Evolutionary conservation across 495 filamentous ascomycete species (phyloP), one percentile per base, ranked within the genome.

Genomic region (Penicillium alfredii): DNA sequence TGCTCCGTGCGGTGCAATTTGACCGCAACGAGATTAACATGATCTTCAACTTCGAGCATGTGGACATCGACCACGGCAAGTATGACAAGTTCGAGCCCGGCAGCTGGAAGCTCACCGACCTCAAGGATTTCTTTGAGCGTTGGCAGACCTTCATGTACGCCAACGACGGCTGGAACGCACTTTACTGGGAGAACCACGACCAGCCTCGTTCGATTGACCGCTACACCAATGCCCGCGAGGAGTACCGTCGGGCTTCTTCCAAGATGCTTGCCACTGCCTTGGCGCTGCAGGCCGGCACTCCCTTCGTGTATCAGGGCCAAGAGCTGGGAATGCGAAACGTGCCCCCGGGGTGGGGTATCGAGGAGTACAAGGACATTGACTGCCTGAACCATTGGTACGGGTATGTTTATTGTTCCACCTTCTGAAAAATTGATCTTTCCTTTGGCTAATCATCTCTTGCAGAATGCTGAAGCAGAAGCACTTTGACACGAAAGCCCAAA

Each of bases 281-380:
- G 47, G 64, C 66, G 3, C 51, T 80, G 15, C 56, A 82, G 40
- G 73, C 72, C 3, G 84, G 84, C 2, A 86, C 83, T 0, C 65
- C 82, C 1, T 88, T 83, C 51, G 49, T 87, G 4, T 87, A 84
- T 43, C 82, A 88, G 45, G 84, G 84, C 6, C 80, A 89, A 47
- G 84, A 89, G 44, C 58, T 88, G 10, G 84, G 81, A 1, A 86
- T 86, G 77, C 68, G 71, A 20, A 87, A 88, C 49, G 71, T 83
- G 15, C 81, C 84, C 0, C 41, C 49, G 3, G 46, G 63, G 11
- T 87, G 82, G 83, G 61, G 55, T 0, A 78, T 84, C 15, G 72
- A 76, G 9, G 74, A 84, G 35, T 87, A 82, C 57, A 77, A 80
- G 44, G 84, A 88, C 46, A 71, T 86, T 33, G 84, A 85, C 45